Base-by-base conservation (phyloP, 345 rosid genomes). In the Lumnitzera littorea region DNA sequence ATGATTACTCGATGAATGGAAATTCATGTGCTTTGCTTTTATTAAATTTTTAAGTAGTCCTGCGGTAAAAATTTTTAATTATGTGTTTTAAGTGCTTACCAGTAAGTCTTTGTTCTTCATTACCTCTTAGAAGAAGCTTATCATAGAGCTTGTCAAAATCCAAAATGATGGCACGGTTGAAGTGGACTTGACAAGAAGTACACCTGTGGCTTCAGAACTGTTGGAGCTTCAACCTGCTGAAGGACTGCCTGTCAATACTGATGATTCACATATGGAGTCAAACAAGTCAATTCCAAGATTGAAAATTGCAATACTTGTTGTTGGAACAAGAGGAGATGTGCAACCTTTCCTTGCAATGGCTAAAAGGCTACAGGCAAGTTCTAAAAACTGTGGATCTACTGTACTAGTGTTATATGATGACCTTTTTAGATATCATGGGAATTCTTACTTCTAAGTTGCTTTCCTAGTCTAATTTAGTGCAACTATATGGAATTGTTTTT, bases 301-400 rank as follows among this genome's bases (percentile, higher is more conserved):
- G 70, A 83, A 81, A 62, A 86, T 94, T 65, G 82, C 70, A 59
- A 80, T 94, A 49, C 97, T 94, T 72, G 89, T 94, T 63, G 99
- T 94, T 60, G 99, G 99, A 71, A 94, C 99, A 25, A 88, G 97
- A 72, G 99, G 99, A 82, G 97, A 94, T 82, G 99, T 94, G 41
- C 99, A 90, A 62, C 85, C 97, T 51, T 94, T 94, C 76, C 63
- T 94, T 54, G 99, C 99, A 62, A 86, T 94, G 67, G 97, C 99
- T 63, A 90, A 84, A 72, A 83, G 95, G 72, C 97, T 94, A 67
- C 99, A 94, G 96, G 99, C 75, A 73, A 57, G 76, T 72, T 70
- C 48, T 20, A 56, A 31, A 13, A 67, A 23, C 23, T 57, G 16
- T 46, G 47, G 13, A 56, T 41, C 15, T 55, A 31, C 36, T 23